Evolutionary conservation across 768 basidiomycete genomes (phyloP).

Genomic region (Leccinum aurantiacum): DNA sequence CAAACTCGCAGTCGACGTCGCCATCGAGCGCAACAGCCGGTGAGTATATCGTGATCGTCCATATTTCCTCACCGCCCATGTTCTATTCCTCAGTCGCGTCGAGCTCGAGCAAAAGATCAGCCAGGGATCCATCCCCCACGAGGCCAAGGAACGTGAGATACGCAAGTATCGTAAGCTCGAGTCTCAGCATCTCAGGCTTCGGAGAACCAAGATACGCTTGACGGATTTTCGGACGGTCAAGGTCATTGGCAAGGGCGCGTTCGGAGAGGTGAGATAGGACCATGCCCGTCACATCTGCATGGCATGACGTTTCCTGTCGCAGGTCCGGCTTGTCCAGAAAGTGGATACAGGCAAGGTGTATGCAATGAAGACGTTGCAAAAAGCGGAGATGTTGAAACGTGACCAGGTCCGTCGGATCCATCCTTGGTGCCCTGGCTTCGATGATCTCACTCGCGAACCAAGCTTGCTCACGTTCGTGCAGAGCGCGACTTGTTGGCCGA

Average conservation of each 20-base stretch:
- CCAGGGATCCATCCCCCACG: slow-evolving; percentile 69
- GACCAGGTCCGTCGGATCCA: slow-evolving; percentile 71
- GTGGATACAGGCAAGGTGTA: slow-evolving; percentile 97
- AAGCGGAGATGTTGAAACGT: slow-evolving; percentile 98
- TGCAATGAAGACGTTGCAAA: slow-evolving; percentile 98
- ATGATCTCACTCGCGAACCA: slow-evolving; percentile 12
- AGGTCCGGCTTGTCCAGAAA: slow-evolving; percentile 97
- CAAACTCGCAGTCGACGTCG: no score
- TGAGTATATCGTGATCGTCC: slow-evolving; percentile 6
- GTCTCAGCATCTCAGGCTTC: slow-evolving; percentile 85
- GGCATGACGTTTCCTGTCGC: slow-evolving; percentile 8
- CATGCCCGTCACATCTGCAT: not conserved
- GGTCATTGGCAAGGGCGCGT: slow-evolving; percentile 98
- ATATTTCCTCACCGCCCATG: slow-evolving; percentile 2
- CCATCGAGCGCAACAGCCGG: no score
- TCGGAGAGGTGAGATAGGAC: slow-evolving; percentile 77
- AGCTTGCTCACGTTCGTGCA: slow-evolving; percentile 97
- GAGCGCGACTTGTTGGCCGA: slow-evolving; percentile 96
- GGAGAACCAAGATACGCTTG: slow-evolving; percentile 90
- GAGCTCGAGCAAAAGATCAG: slow-evolving; percentile 84
- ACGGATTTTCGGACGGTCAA: slow-evolving; percentile 95
- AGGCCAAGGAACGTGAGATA: slow-evolving; percentile 88
- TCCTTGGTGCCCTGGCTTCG: not conserved
- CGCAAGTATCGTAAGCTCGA: slow-evolving; percentile 84
- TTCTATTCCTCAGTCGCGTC: slow-evolving; percentile 59